These are phyloP conservation scores for Phaeophleospora eucalypticola DNA, from an alignment of 2,329 filamentous ascomycete genomes.

Conservation along the genomic window DNA sequence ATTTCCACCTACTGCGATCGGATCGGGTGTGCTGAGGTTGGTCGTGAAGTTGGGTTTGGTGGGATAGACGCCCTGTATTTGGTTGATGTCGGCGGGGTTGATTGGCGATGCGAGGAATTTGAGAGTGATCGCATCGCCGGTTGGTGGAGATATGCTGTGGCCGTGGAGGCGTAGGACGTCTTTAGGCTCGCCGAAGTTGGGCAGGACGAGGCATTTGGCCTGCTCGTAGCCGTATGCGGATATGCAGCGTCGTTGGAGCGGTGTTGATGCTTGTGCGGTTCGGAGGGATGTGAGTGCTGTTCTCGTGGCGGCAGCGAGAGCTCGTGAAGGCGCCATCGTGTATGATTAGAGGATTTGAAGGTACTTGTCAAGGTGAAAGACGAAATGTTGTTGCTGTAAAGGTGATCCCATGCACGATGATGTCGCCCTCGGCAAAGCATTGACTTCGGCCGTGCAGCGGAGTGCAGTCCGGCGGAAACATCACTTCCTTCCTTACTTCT, in stretches of 20 bases:
- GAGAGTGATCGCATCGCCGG: constrained; percentile 69
- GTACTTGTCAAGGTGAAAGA: no score
- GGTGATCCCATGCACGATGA: not conserved
- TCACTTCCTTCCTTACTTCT: not conserved
- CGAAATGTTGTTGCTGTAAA: not conserved
- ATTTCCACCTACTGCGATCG: constrained; percentile 78
- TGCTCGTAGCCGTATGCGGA: constrained; percentile 75
- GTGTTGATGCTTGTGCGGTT: constrained; percentile 1
- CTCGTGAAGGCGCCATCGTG: constrained; percentile 24
- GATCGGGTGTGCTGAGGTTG: constrained; percentile 69
- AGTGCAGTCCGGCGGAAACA: not conserved
- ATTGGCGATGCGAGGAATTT: constrained; percentile 87
- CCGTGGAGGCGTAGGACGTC: constrained; percentile 67
- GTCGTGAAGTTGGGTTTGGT: constrained; percentile 74
- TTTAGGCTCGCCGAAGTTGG: constrained; percentile 68
- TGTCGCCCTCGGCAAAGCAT: not conserved
- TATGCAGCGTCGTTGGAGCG: constrained; percentile 40
- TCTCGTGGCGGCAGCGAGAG: constrained; percentile 9
- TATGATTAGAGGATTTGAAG: not conserved
- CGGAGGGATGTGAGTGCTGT: constrained; percentile 8
- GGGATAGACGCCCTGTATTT: constrained; percentile 94
- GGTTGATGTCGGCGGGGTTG: constrained; percentile 97
- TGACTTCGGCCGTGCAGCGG: not conserved
- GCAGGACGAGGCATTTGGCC: constrained; percentile 75
- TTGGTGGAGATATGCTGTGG: constrained; percentile 71